Evolutionary conservation across 164 flowering plant species (phyloP).

Genomic region (Liriodendron chinense): DNA sequence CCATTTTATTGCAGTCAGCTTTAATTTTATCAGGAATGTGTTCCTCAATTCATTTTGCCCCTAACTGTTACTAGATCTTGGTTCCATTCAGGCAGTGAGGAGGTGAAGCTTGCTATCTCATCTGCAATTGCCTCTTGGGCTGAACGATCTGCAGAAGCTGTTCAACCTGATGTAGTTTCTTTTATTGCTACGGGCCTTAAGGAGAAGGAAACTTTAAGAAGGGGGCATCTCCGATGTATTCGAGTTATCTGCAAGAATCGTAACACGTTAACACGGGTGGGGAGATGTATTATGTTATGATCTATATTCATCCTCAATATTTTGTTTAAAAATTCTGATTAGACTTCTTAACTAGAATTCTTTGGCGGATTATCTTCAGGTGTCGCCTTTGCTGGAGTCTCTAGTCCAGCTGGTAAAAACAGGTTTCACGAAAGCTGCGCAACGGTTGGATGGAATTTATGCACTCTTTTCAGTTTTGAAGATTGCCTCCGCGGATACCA

Average conservation of each 20-base stretch:
- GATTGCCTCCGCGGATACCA: conserved; percentile 74
- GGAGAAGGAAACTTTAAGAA: conserved; percentile 87
- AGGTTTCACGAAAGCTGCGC: conserved; percentile 87
- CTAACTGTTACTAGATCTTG: not conserved
- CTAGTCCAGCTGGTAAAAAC: conserved; percentile 85
- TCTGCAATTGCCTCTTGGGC: conserved; percentile 77
- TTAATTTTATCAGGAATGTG: too few relatives aligned
- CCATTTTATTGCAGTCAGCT: too few relatives aligned
- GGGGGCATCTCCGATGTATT: conserved; percentile 88
- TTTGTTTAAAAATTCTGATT: too few relatives aligned
- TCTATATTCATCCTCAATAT: not conserved
- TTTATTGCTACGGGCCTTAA: conserved; percentile 75
- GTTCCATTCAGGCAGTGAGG: conserved; percentile 76
- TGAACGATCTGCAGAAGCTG: conserved; percentile 53
- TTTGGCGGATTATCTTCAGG: conserved; percentile 32
- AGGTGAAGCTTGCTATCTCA: conserved; percentile 78
- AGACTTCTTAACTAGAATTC: not conserved
- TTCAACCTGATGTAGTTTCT: conserved; percentile 56
- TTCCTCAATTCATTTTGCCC: not conserved
- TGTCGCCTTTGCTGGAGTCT: conserved; percentile 69
- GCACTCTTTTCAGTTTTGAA: conserved; percentile 63
- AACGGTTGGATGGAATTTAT: conserved; percentile 91
- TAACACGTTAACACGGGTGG: conserved; percentile 59
- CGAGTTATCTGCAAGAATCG: conserved; percentile 53
- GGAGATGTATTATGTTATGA: conserved; percentile 6